Conservation (phyloP, 495 filamentous ascomycete species). For the Penicillium roqueforti region DNA sequence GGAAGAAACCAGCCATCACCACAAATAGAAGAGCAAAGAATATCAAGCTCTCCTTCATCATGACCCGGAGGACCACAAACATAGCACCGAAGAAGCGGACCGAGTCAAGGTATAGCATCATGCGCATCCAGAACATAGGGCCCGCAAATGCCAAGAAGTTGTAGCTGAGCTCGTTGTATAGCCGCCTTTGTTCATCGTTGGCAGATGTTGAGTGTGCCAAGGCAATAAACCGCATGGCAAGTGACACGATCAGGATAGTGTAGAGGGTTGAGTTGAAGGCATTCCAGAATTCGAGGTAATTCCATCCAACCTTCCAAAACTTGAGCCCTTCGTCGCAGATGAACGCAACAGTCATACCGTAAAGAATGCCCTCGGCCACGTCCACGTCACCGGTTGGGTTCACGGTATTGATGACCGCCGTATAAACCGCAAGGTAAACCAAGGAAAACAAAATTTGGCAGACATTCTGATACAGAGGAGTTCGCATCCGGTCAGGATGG, state of each 20-base stretch:
- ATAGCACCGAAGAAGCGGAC: slow-evolving; percentile 97
- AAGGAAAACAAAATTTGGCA: slow-evolving; percentile 82
- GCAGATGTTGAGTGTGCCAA: slow-evolving; percentile 54
- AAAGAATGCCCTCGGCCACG: slow-evolving; percentile 76
- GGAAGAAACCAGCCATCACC: slow-evolving; percentile 84
- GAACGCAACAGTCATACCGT: slow-evolving; percentile 90
- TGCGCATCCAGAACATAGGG: slow-evolving; percentile 94
- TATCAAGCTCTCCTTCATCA: slow-evolving; percentile 98
- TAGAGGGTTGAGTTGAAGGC: slow-evolving; percentile 87
- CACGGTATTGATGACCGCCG: slow-evolving; percentile 86
- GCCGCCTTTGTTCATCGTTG: slow-evolving; percentile 49
- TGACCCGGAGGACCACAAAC: slow-evolving; percentile 94
- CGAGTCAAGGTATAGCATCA: slow-evolving; percentile 88
- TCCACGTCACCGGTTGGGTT: slow-evolving; percentile 78
- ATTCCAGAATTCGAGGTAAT: slow-evolving; percentile 93
- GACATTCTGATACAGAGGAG: slow-evolving; percentile 85
- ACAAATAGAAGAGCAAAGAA: slow-evolving; percentile 93
- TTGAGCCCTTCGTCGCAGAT: slow-evolving; percentile 82
- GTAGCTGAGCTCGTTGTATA: slow-evolving; percentile 78
- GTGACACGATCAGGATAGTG: slow-evolving; percentile 65
- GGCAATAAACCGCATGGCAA: slow-evolving; percentile 73
- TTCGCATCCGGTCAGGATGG: slow-evolving; percentile 89
- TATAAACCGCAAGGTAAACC: slow-evolving; percentile 79
- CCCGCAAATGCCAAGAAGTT: slow-evolving; percentile 88
- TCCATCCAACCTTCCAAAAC: slow-evolving; percentile 85